These are phyloP conservation scores for Pestalotiopsis sp. DNA, from an alignment of 2,329 filamentous ascomycete genomes.

Conservation along the genomic window DNA sequence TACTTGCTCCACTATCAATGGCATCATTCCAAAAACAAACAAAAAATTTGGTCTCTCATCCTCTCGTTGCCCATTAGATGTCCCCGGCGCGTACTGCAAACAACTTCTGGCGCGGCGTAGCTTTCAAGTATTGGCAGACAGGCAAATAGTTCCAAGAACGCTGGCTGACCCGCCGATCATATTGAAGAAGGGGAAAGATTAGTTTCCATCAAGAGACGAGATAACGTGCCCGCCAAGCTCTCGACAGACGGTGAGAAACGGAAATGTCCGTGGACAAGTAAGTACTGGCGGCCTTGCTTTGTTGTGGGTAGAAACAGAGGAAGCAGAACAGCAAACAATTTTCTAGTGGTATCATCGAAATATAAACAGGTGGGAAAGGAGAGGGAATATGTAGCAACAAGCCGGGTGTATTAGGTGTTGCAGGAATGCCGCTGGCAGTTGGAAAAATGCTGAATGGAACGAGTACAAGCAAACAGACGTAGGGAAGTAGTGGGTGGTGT, in stretches of 20 bases:
- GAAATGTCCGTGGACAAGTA: background rate
- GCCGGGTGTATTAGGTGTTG: conserved; percentile 23
- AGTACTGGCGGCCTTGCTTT: background rate
- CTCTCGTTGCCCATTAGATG: conserved; percentile 5
- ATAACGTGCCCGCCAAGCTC: background rate
- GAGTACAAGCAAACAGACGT: background rate
- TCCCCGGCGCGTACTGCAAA: background rate
- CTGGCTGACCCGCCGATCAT: background rate
- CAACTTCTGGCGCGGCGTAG: background rate
- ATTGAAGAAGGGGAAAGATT: background rate
- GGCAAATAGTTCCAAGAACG: background rate
- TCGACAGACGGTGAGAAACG: background rate
- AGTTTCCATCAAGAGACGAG: background rate
- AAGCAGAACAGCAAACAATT: conserved; percentile 8
- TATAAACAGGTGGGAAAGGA: conserved; percentile 19
- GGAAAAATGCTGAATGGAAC: background rate
- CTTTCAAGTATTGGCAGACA: background rate
- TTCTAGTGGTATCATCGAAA: conserved; percentile 38
- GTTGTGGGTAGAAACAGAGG: conserved; percentile 17
- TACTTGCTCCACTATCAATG: background rate
- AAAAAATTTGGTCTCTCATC: background rate
- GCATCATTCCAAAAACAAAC: background rate
- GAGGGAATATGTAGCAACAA: conserved; percentile 12
- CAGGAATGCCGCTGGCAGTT: background rate
- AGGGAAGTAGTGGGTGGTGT: background rate